Evolutionary conservation across 345 rosid species (phyloP).

Genomic region (Melastoma malabathricum): DNA sequence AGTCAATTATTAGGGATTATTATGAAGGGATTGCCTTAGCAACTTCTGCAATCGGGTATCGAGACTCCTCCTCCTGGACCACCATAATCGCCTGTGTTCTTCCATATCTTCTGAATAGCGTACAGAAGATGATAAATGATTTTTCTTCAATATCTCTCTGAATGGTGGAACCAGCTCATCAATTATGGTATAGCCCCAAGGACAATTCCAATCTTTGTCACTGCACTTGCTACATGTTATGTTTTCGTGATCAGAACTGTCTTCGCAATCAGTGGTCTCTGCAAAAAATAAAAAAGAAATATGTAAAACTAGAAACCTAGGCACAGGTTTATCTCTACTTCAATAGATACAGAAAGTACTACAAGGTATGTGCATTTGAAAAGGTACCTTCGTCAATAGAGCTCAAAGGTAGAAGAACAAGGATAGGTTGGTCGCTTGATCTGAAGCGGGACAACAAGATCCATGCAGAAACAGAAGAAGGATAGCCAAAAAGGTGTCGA

Average conservation of each 20-base stretch:
- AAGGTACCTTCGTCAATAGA: slow-evolving; percentile 53
- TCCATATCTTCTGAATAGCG: slow-evolving; percentile 42
- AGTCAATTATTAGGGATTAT: background rate
- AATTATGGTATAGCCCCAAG: slow-evolving; percentile 60
- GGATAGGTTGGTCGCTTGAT: slow-evolving; percentile 44
- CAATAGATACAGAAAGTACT: no score
- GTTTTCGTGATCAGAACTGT: slow-evolving; percentile 17
- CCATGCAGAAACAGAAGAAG: slow-evolving; percentile 55
- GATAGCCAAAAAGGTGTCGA: slow-evolving; percentile 35
- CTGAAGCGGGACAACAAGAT: slow-evolving; percentile 61
- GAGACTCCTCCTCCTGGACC: slow-evolving; percentile 65
- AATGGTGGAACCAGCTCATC: slow-evolving; percentile 74
- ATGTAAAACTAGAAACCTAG: background rate
- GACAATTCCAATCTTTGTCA: slow-evolving; percentile 62
- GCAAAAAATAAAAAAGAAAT: slow-evolving; percentile 8
- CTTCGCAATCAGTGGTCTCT: slow-evolving; percentile 28
- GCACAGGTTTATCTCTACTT: no score
- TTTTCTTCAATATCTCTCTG: slow-evolving; percentile 66
- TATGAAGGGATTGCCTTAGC: slow-evolving; percentile 33
- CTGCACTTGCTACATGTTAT: slow-evolving; percentile 15
- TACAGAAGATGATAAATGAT: slow-evolving; percentile 37
- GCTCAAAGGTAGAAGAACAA: slow-evolving; percentile 59
- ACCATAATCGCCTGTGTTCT: slow-evolving; percentile 50
- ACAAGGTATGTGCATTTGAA: no score
- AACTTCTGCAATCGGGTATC: slow-evolving; percentile 57